Evolutionary conservation across 345 rosid species (phyloP), one percentile per base, ranked within the genome.

Genomic region (Corchorus capsularis): DNA sequence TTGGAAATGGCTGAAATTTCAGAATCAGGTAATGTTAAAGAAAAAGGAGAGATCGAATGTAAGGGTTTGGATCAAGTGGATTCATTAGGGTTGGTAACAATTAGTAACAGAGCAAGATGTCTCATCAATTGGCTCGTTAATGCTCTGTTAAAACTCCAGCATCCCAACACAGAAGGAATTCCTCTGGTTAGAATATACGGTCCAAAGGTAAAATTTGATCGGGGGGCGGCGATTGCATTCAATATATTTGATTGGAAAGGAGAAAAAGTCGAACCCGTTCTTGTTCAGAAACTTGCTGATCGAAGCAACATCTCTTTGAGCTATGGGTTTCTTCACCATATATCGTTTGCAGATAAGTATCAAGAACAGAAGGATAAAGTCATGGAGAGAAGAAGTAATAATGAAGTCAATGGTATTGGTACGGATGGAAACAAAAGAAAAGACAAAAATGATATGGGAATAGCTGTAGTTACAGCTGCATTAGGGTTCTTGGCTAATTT

Each of bases 211-310:
- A 90, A 86, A 74, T 93, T 93, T 20, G 94, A 94, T 35, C 82
- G 98, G 6, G 98, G 96, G 66, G 91, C 97, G 39, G 98, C 98
- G 16, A 75, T 94, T 79, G 95, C 98, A 0, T 93, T 94, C 85
- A 91, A 91, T 75, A 80, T 93, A 52, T 91, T 90, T 61, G 93
- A 94, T 79, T 90, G 91, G 94, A 93, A 89, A 70, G 94, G 97
- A 37, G 91, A 88, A 72, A 93, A 88, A 82, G 76, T 93, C 22
- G 94, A 93, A 63, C 93, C 98, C 37, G 82, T 85, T 62, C 87
- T 94, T 15, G 91, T 94, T 63, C 98, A 94, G 79, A 94, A 94
- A 83, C 91, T 94, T 22, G 98, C 98, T 0, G 98, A 87, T 74
- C 80, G 93, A 62, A 85, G 80, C 77, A 88, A 87, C 69, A 89